Percentiles rank a stretch among this genome's conserved stretches.
Evolutionary conservation across 768 basidiomycete species (phyloP).

Genomic region (Leccinum olivaceopallidum): DNA sequence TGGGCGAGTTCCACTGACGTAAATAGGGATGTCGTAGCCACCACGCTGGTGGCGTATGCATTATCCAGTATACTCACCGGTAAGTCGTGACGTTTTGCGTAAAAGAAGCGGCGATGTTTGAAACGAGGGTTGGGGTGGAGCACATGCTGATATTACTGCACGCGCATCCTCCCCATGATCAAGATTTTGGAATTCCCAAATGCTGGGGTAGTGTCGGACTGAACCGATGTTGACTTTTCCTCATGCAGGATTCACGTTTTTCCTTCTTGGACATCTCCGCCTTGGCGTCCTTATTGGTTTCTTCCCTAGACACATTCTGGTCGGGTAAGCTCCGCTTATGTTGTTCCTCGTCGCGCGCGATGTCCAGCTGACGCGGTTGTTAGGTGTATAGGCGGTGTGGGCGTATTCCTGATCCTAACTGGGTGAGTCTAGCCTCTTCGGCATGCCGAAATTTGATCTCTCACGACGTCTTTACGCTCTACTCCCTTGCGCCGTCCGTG

Average conservation of each 20-base stretch:
- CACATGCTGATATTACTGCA: slow-evolving; percentile 3
- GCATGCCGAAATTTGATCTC: background rate
- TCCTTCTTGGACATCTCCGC: slow-evolving; percentile 80
- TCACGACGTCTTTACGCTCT: background rate
- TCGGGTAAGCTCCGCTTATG: slow-evolving; percentile 59
- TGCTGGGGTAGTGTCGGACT: background rate
- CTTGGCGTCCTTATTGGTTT: slow-evolving; percentile 90
- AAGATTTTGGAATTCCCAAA: slow-evolving; percentile 19
- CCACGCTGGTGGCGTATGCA: slow-evolving; percentile 87
- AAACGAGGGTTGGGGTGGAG: background rate
- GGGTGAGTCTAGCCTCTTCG: slow-evolving; percentile 49
- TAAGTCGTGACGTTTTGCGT: slow-evolving; percentile 28
- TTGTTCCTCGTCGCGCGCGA: slow-evolving; percentile 2
- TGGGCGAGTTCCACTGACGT: slow-evolving; percentile 50
- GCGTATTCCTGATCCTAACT: slow-evolving; percentile 87
- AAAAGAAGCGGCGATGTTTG: background rate
- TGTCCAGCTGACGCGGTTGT: background rate
- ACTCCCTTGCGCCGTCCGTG: background rate
- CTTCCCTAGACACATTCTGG: slow-evolving; percentile 94
- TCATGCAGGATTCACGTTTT: slow-evolving; percentile 57
- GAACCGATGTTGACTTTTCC: slow-evolving; percentile 9
- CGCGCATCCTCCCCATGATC: background rate
- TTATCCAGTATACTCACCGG: slow-evolving; percentile 88
- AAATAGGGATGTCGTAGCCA: slow-evolving; percentile 77
- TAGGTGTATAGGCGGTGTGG: slow-evolving; percentile 93